These are phyloP conservation scores for Suillus variegatus DNA, from an alignment of 768 basidiomycete species.

Conservation along the genomic window DNA sequence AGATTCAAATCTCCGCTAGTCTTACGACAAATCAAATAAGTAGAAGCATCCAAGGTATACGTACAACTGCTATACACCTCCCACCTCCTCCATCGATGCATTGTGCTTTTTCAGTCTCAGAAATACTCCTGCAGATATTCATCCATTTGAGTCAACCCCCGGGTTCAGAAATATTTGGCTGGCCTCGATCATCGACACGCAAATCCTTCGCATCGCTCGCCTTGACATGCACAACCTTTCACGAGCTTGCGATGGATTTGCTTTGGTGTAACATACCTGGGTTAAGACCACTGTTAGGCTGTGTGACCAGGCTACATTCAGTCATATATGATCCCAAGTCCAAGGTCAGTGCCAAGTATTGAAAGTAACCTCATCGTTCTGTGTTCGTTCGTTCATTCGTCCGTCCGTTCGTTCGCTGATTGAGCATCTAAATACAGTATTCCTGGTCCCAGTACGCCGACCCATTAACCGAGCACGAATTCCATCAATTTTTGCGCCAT, in stretches of 20 bases:
- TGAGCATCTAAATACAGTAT: too few relatives aligned
- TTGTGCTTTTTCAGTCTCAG: neutral
- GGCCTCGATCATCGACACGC: neutral
- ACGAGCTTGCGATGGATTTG: slow-evolving; percentile 6
- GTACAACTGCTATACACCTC: neutral
- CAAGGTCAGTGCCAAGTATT: too few relatives aligned
- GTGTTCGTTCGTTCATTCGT: too few relatives aligned
- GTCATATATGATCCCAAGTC: neutral
- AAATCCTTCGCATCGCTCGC: slow-evolving; percentile 4
- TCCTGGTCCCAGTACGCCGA: too few relatives aligned
- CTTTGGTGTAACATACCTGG: slow-evolving; percentile 3
- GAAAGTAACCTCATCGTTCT: too few relatives aligned
- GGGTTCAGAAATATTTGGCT: neutral
- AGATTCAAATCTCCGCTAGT: neutral
- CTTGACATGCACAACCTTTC: slow-evolving; percentile 10
- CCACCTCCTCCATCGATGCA: neutral
- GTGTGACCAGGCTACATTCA: neutral
- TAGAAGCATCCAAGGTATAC: too few relatives aligned
- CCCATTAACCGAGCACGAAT: too few relatives aligned
- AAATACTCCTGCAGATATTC: neutral
- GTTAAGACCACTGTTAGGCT: neutral
- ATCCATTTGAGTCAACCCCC: neutral
- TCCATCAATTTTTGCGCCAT: too few relatives aligned
- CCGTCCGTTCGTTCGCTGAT: too few relatives aligned
- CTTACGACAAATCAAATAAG: neutral